Base-by-base conservation (phyloP, 129 eudicot genomes). In the Calendula officinalis region DNA sequence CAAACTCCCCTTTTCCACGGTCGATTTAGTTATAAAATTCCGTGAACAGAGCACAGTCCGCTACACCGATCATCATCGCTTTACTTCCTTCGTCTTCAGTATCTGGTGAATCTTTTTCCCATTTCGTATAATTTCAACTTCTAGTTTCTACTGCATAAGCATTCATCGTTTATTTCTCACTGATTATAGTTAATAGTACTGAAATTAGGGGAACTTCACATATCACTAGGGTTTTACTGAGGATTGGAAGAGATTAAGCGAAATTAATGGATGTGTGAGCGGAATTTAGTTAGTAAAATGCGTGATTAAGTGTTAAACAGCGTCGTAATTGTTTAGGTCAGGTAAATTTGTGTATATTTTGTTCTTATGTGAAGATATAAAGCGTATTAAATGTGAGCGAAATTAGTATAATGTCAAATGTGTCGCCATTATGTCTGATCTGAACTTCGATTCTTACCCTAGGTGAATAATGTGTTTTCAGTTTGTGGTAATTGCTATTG, bases 61-160 rank as follows among this genome's bases (percentile, higher is more conserved):
- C 32, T 8, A 38, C 52, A 17, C n/a, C 9, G 41, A 70, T 59
- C 60, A 5, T 38, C 68, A 8, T 56, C 56, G 39, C 13, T 34
- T 47, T 17, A 7, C 59, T 35, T 51, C 44, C 11, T 48, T 37
- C 55, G 32, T 71, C 69, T 38, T 41, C 62, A 1, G 9, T 10
- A 50, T 1, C 53, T 10, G 76, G 76, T 71, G 39, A 61, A 41
- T 35, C 38, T 4, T 30, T 61, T 37, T 50, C 43, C 58, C 53
- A 60, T 41, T 70, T 5, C 56, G 15, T 34, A 48, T 22, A 38
- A 38, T 14, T n/a, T 49, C 49, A 4, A 10, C 34, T 9, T 56
- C 32, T 14, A 33, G 27, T 56, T 43, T 34, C 32, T 30, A 51
- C 44, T 69, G 0, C 74, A 34, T 33, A 35, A 45, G 11, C 13